A percentile compares a stretch with the other conserved stretches of the same genome.
Conservation (phyloP, 2,329 filamentous ascomycete species). For the Diaporthe sp. region DNA sequence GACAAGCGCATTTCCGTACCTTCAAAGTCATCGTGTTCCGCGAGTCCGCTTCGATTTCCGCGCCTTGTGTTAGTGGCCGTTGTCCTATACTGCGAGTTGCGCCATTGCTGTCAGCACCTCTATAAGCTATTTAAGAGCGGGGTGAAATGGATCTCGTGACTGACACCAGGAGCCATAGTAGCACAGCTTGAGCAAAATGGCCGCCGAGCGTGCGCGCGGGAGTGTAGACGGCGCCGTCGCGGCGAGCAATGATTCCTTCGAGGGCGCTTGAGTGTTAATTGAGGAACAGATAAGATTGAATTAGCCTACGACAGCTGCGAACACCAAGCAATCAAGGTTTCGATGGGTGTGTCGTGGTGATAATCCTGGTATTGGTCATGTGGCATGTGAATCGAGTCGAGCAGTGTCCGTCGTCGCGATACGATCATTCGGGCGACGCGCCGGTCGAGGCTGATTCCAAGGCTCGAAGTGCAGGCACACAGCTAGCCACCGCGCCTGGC, state of each 20-base stretch:
- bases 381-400: constrained; percentile 24
- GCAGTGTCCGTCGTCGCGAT: constrained; percentile 28
- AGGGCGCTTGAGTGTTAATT: neutral
- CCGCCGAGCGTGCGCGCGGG: constrained; percentile 6
- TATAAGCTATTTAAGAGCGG: neutral
- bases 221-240: constrained; percentile 12
- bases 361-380: neutral
- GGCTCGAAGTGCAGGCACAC: neutral
- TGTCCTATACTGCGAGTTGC: constrained; percentile 44
- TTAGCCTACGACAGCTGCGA: neutral
- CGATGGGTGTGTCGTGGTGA: neutral
- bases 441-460: constrained; percentile 20
- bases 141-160: constrained; percentile 30
- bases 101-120: constrained; percentile 12
- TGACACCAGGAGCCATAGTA: constrained; percentile 56
- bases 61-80: constrained; percentile 62
- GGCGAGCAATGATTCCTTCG: constrained; percentile 3
- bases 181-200: constrained; percentile 13
- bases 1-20: constrained; percentile 50
- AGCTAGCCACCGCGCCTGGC: constrained; percentile 15
- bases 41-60: constrained; percentile 67
- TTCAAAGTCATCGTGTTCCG: constrained; percentile 74
- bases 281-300: neutral
- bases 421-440: constrained; percentile 11
- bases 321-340: neutral